A percentile compares a stretch with the other conserved stretches of the same genome.
phyloP scores from a whole-genome alignment of 2,329 filamentous ascomycete species.

The Trichoderma afroharzianum region DNA sequence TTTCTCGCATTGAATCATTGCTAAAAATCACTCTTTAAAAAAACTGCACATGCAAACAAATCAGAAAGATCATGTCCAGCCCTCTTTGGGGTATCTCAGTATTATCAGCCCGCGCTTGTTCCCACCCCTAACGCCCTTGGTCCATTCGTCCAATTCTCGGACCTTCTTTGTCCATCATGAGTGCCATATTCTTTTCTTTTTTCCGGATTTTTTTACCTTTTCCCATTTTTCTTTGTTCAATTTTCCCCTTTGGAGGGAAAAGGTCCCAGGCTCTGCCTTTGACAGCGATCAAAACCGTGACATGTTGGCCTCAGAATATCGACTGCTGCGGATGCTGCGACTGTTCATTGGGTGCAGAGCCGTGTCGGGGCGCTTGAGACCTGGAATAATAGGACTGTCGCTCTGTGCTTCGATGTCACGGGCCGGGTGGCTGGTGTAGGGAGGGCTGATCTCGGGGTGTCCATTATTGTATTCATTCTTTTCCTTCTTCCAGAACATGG shows the following conservation, averaged over 20 bases:
- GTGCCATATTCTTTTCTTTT: not conserved
- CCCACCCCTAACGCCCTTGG: not conserved
- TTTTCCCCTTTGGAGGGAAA: not conserved
- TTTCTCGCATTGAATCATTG: not conserved
- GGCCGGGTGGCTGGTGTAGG: constrained; percentile 36
- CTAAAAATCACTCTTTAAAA: not conserved
- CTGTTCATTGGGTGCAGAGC: constrained; percentile 54
- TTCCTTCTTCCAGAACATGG: constrained; percentile 34
- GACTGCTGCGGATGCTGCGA: constrained; percentile 40
- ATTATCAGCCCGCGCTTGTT: not conserved
- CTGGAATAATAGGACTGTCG: constrained; percentile 53
- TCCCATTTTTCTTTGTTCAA: not conserved
- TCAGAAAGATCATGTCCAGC: constrained; percentile 10
- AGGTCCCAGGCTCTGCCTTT: not conserved
- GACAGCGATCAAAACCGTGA: constrained; percentile 41
- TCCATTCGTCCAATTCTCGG: not conserved
- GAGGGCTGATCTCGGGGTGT: constrained; percentile 33
- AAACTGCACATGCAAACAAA: not conserved
- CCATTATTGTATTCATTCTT: constrained; percentile 29
- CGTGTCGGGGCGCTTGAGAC: constrained; percentile 53
- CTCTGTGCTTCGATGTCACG: constrained; percentile 29
- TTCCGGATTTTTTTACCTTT: not conserved
- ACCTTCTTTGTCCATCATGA: not conserved
- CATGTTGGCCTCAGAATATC: constrained; percentile 51
- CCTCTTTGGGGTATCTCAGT: constrained; percentile 11